A percentile compares a stretch with the other conserved stretches of the same genome.
Evolutionary conservation across 225 moss, liverwort and hornwort species (phyloP).

Genomic region (Rhytidiadelphus loreus): DNA sequence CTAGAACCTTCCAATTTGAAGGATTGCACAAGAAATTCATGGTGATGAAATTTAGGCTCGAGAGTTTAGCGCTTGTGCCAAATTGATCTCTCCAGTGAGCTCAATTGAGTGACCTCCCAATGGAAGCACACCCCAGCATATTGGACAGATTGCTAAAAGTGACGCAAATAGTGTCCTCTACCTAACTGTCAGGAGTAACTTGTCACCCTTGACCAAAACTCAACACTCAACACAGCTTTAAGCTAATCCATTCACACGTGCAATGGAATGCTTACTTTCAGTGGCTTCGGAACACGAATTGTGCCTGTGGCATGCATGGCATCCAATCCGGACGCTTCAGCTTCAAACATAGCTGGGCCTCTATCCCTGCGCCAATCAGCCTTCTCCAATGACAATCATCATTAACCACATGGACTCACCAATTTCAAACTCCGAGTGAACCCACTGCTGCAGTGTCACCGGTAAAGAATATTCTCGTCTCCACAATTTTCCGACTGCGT

Average conservation of each 20-base stretch:
- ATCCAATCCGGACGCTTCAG: slow-evolving; percentile 80
- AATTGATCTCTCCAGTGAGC: not conserved
- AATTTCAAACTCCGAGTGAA: not conserved
- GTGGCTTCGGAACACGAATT: slow-evolving; percentile 82
- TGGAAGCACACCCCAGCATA: not conserved
- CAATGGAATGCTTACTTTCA: slow-evolving; percentile 31
- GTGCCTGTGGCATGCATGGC: slow-evolving; percentile 77
- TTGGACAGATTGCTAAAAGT: not conserved
- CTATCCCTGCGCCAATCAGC: slow-evolving; percentile 40
- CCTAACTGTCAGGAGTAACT: not conserved
- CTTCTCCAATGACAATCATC: slow-evolving; percentile 21
- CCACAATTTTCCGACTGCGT: not conserved
- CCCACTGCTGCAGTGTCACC: not conserved
- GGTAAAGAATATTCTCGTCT: not conserved
- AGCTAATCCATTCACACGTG: not conserved
- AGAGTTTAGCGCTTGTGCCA: not conserved
- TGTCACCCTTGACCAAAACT: not conserved
- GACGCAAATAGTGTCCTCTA: not conserved
- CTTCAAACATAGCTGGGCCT: slow-evolving; percentile 91
- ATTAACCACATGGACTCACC: not conserved
- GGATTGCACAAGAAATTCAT: not conserved
- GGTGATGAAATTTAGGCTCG: not conserved
- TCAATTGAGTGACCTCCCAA: not conserved
- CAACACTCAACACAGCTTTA: not conserved
- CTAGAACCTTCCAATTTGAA: not conserved